Percentiles rank a stretch among this genome's conserved stretches.
These are phyloP conservation scores for Candida succiphila DNA, from an alignment of 805 yeast genomes.

Conservation along the genomic window DNA sequence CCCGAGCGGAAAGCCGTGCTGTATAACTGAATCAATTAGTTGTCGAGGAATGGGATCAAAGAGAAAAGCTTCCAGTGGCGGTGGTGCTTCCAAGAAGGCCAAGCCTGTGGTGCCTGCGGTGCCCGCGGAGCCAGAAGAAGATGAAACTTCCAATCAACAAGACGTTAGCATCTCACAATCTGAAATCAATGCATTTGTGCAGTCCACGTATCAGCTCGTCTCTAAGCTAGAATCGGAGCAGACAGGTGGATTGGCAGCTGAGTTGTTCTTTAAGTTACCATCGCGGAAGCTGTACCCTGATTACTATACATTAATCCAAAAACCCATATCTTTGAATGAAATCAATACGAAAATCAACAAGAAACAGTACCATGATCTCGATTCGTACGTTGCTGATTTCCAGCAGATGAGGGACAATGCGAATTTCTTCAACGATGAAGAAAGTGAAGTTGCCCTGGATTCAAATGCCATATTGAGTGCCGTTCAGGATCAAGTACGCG, in stretches of 20 bases:
- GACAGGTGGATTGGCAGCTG: conserved; percentile 19
- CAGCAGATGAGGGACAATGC: conserved; percentile 66
- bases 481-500: conserved; percentile 40
- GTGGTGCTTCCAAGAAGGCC: too few species aligned
- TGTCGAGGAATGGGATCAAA: too few species aligned
- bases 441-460: conserved; percentile 56
- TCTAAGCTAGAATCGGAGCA: conserved; percentile 25
- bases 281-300: conserved; percentile 69
- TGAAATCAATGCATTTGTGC: conserved; percentile 12
- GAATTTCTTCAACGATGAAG: conserved; percentile 56
- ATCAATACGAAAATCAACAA: conserved; percentile 38
- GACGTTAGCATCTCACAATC: too few species aligned
- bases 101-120: too few species aligned
- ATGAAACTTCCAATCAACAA: too few species aligned
- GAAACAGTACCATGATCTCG: conserved; percentile 24
- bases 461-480: conserved; percentile 46
- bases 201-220: conserved; percentile 23
- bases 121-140: too few species aligned
- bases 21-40: too few species aligned
- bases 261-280: conserved; percentile 64
- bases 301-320: conserved; percentile 54
- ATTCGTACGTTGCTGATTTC: conserved; percentile 49
- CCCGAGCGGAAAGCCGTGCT: too few species aligned
- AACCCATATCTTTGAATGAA: conserved; percentile 65
- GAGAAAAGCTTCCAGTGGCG: too few species aligned